Evolutionary conservation across 495 filamentous ascomycete species (phyloP).

Genomic region (Hypomontagnella submonticulosa): DNA sequence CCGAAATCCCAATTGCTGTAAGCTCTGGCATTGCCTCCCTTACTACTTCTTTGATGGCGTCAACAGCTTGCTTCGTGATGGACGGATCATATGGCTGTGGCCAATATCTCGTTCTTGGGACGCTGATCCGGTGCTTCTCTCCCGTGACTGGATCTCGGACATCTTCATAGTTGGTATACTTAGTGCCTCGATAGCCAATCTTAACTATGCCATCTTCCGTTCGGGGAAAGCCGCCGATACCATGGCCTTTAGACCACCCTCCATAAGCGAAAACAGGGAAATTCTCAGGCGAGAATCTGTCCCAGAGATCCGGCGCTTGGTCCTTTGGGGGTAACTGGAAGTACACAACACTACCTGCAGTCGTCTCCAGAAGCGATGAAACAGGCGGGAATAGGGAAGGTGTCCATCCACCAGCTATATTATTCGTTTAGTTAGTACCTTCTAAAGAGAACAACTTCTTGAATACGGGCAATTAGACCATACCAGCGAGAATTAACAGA

Average conservation of each 20-base stretch:
- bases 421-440: not conserved
- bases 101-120: slow-evolving; percentile 50
- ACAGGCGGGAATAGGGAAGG: slow-evolving; percentile 43
- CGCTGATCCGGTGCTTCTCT: slow-evolving; percentile 41
- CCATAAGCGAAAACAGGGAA: slow-evolving; percentile 44
- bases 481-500: slow-evolving; percentile 35
- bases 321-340: slow-evolving; percentile 44
- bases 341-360: slow-evolving; percentile 50
- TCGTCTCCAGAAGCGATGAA: slow-evolving; percentile 52
- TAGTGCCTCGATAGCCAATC: slow-evolving; percentile 56
- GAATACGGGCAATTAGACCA: not conserved
- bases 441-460: not conserved
- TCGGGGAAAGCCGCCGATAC: slow-evolving; percentile 51
- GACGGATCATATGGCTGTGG: slow-evolving; percentile 27
- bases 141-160: slow-evolving; percentile 20
- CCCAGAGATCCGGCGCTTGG: slow-evolving; percentile 35
- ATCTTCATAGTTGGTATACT: slow-evolving; percentile 49
- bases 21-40: slow-evolving; percentile 50
- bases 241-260: slow-evolving; percentile 42
- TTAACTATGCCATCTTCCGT: slow-evolving; percentile 50
- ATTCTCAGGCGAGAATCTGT: slow-evolving; percentile 44
- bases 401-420: slow-evolving; percentile 43
- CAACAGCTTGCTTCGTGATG: slow-evolving; percentile 35
- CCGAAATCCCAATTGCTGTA: slow-evolving; percentile 47
- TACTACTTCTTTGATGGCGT: slow-evolving; percentile 46